Percentiles rank a stretch among this genome's conserved stretches.
phyloP scores from a whole-genome alignment of 768 basidiomycete genomes.

The Favolaschia claudopus region DNA sequence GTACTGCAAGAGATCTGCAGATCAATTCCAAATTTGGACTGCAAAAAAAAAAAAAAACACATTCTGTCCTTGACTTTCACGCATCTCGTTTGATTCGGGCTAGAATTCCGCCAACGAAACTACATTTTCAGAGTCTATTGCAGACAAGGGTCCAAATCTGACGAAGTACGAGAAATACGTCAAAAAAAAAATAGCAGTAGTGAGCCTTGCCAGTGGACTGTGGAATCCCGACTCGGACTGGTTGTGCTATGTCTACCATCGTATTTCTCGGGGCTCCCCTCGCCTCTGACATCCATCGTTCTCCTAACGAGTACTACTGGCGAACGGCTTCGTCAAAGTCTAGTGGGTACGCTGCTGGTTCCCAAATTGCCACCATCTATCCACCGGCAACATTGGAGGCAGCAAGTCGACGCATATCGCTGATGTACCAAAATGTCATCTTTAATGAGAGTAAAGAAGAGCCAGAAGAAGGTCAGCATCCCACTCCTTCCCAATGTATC shows the following conservation, averaged over 20 bases:
- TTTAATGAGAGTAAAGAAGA: slow-evolving; percentile 57
- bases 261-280: slow-evolving; percentile 26
- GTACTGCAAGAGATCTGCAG: too few species aligned
- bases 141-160: too few species aligned
- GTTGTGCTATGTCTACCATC: slow-evolving; percentile 19
- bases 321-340: slow-evolving; percentile 30
- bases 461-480: slow-evolving; percentile 10
- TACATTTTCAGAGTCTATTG: too few species aligned
- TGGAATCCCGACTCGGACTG: not conserved
- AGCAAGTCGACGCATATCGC: slow-evolving; percentile 73
- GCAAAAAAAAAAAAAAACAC: too few species aligned
- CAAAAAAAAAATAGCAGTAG: too few species aligned
- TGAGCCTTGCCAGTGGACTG: too few species aligned
- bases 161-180: too few species aligned
- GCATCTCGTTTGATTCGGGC: too few species aligned
- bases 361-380: slow-evolving; percentile 39
- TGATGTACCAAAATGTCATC: slow-evolving; percentile 76
- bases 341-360: not conserved
- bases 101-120: too few species aligned
- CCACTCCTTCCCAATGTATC: not conserved
- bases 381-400: slow-evolving; percentile 67
- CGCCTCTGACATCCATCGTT: slow-evolving; percentile 17
- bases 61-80: too few species aligned
- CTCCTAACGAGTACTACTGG: slow-evolving; percentile 30
- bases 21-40: too few species aligned